Conservation (phyloP, 805 yeast species). For the Suhomyces sp. region DNA sequence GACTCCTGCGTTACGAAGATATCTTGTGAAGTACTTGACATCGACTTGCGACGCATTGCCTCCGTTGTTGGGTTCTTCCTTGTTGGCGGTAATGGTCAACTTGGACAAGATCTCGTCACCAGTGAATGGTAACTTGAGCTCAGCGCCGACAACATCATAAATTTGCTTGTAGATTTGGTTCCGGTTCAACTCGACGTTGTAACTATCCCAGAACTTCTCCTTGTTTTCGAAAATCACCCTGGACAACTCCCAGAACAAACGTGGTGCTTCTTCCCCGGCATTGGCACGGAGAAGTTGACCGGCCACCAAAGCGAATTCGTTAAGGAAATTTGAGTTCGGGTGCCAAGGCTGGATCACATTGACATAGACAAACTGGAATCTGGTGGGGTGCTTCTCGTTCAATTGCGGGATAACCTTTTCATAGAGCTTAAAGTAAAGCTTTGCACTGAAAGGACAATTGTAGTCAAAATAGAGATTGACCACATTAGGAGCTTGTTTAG, state of each 20-base stretch:
- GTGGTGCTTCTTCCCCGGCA: constrained; percentile 19
- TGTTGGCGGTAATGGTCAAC: constrained; percentile 30
- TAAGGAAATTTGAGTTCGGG: constrained; percentile 61
- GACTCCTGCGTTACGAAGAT: constrained; percentile 71
- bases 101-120: constrained; percentile 33
- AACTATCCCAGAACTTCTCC: constrained; percentile 58
- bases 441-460: constrained; percentile 73
- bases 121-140: constrained; percentile 27
- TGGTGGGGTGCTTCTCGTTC: constrained; percentile 42
- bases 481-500: constrained; percentile 30
- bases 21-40: constrained; percentile 68
- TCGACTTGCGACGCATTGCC: constrained; percentile 63
- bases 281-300: constrained; percentile 55
- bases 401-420: constrained; percentile 52
- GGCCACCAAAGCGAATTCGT: constrained; percentile 71
- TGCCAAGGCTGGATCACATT: constrained; percentile 94
- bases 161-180: constrained; percentile 53
- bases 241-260: constrained; percentile 47
- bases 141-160: constrained; percentile 31
- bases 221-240: constrained; percentile 54
- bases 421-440: constrained; percentile 55
- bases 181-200: constrained; percentile 51
- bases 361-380: constrained; percentile 59
- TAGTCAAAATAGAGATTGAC: constrained; percentile 71
- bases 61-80: constrained; percentile 40